Percentiles rank a stretch among this genome's conserved stretches.
These are phyloP conservation scores for Penicillium sp. DNA, from an alignment of 2,329 filamentous ascomycete genomes.

Conservation along the genomic window DNA sequence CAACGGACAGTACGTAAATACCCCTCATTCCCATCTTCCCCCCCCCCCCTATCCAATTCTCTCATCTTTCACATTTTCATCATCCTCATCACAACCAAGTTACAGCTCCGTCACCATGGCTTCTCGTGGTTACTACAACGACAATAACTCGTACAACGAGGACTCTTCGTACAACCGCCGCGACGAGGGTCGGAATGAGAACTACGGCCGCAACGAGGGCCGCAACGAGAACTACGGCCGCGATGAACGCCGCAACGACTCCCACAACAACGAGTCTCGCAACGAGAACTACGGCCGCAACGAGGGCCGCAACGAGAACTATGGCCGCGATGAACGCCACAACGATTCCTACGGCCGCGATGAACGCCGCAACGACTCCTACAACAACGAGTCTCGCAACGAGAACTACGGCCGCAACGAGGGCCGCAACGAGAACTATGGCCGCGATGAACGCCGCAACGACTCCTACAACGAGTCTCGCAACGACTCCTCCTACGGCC, in stretches of 20 bases:
- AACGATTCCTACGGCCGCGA: conserved; percentile 4
- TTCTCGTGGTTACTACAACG: conserved; percentile 8
- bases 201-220: conserved; percentile 16
- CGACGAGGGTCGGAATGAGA: conserved; percentile 1
- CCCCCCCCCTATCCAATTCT: too few species aligned
- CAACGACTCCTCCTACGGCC: neutral
- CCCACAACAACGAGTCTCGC: conserved; percentile 4
- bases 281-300: too few species aligned
- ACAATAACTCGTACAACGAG: neutral
- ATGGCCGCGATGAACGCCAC: conserved; percentile 12
- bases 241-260: conserved; percentile 20
- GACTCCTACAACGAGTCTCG: neutral
- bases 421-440: too few species aligned
- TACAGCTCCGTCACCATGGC: neutral
- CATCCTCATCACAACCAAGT: neutral
- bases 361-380: conserved; percentile 20
- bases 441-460: conserved; percentile 9
- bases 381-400: neutral
- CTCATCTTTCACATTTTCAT: neutral
- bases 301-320: too few species aligned
- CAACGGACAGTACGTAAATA: too few species aligned
- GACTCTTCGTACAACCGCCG: conserved; percentile 29
- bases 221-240: neutral
- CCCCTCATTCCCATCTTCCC: neutral
- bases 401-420: too few species aligned